Conservation (phyloP, 2,329 filamentous ascomycete species). For the Stachybotrys echinatus region DNA sequence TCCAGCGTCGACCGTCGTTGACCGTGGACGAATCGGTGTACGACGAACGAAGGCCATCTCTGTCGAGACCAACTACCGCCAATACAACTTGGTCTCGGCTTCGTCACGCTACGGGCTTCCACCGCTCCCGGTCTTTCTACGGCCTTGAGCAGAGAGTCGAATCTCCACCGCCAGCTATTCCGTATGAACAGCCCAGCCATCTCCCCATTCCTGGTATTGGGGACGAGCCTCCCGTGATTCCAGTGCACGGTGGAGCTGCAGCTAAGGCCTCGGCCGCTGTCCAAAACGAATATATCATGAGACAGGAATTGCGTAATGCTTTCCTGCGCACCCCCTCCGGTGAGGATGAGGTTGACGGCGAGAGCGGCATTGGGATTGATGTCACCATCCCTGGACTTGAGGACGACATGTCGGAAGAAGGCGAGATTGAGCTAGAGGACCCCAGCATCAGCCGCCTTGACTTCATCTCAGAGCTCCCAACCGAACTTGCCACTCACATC, state of each 20-base stretch:
- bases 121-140: conserved; percentile 40
- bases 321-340: conserved; percentile 33
- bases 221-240: conserved; percentile 55
- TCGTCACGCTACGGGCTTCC: conserved; percentile 45
- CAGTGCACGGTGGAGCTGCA: conserved; percentile 53
- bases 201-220: conserved; percentile 43
- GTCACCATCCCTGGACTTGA: conserved; percentile 38
- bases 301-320: conserved; percentile 30
- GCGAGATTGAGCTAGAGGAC: conserved; percentile 24
- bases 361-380: conserved; percentile 60
- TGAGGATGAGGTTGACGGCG: conserved; percentile 50
- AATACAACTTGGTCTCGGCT: conserved; percentile 47
- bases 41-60: conserved; percentile 17
- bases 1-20: conserved; percentile 41
- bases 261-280: conserved; percentile 56
- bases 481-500: conserved; percentile 55
- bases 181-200: conserved; percentile 21
- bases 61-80: conserved; percentile 36
- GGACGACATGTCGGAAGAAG: conserved; percentile 27
- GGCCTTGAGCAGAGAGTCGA: conserved; percentile 30
- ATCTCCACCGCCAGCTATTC: conserved; percentile 8
- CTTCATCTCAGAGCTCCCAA: conserved; percentile 50
- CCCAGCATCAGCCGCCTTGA: conserved; percentile 48
- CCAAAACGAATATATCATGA: conserved; percentile 46
- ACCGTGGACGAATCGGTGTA: conserved; percentile 22